Percentiles rank a stretch among this genome's conserved stretches.
Evolutionary conservation across 2,329 filamentous ascomycete species (phyloP).

Genomic region (Trichoderma sp.): DNA sequence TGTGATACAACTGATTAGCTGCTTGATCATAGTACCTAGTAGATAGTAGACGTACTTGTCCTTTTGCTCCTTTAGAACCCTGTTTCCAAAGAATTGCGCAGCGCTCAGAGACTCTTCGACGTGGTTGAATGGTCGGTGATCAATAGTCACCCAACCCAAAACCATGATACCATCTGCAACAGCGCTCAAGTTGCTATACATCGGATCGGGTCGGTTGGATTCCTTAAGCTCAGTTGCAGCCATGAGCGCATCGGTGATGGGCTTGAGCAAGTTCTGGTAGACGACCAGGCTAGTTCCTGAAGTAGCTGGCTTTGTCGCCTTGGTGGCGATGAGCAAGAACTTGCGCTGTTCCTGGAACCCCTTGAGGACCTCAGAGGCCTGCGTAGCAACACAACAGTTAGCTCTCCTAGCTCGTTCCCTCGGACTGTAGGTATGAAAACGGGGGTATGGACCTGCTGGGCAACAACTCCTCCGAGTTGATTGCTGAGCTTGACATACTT

Average conservation of each 20-base stretch:
- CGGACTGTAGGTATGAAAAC: background rate
- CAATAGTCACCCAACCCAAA: conserved; percentile 85
- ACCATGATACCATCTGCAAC: conserved; percentile 88
- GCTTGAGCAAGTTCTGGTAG: conserved; percentile 77
- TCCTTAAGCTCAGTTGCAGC: conserved; percentile 79
- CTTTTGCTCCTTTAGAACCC: conserved; percentile 87
- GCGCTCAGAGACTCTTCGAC: conserved; percentile 79
- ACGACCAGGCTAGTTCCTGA: conserved; percentile 55
- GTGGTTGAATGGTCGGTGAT: conserved; percentile 78
- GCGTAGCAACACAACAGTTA: background rate
- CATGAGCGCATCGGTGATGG: conserved; percentile 79
- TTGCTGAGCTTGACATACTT: conserved; percentile 76
- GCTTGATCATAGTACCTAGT: background rate
- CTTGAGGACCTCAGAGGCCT: conserved; percentile 53
- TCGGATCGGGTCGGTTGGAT: conserved; percentile 68
- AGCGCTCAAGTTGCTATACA: conserved; percentile 79
- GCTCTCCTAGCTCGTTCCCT: background rate
- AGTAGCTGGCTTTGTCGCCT: conserved; percentile 86
- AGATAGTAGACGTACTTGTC: conserved; percentile 47
- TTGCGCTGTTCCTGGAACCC: conserved; percentile 82
- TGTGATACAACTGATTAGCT: conserved; percentile 36
- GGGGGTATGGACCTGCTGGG: conserved; percentile 64
- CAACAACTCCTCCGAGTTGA: conserved; percentile 72
- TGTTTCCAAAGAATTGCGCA: conserved; percentile 92
- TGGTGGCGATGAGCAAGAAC: conserved; percentile 83